Conservation (phyloP, 208 protist genomes). For the Leishmania aethiopica region DNA sequence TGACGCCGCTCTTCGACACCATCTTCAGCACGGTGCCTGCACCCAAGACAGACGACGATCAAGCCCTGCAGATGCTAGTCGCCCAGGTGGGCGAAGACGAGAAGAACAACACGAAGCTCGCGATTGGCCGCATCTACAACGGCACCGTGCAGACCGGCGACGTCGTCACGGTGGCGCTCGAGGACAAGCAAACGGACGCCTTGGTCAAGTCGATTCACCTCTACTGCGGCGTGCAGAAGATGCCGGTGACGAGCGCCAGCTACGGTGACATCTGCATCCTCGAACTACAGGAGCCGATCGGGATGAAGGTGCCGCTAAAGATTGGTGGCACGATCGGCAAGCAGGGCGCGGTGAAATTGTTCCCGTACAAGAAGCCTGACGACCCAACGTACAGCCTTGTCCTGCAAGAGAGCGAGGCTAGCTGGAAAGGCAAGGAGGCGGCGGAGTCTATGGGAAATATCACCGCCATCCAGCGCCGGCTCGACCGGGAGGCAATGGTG, state of each 20-base stretch:
- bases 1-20: conserved; percentile 94
- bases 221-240: conserved; percentile 85
- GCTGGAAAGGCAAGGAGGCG: conserved; percentile 92
- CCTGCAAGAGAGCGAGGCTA: conserved; percentile 89
- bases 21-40: conserved; percentile 91
- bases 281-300: conserved; percentile 82
- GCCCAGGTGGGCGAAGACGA: conserved; percentile 94
- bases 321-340: conserved; percentile 88
- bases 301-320: conserved; percentile 86
- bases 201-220: conserved; percentile 87
- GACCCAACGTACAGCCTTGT: conserved; percentile 95
- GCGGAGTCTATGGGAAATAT: conserved; percentile 80
- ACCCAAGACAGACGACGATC: conserved; percentile 47
- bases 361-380: conserved; percentile 93
- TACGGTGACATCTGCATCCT: conserved; percentile 90
- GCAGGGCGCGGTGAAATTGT: conserved; percentile 65
- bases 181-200: conserved; percentile 85
- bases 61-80: conserved; percentile 94
- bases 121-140: conserved; percentile 93
- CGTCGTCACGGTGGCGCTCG: conserved; percentile 81
- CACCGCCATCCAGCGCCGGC: conserved; percentile 62
- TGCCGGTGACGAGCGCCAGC: conserved; percentile 56
- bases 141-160: conserved; percentile 89
- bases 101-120: conserved; percentile 76
- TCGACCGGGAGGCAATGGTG: conserved; percentile 92